Evolutionary conservation across 2,329 filamentous ascomycete genomes (phyloP), one percentile per base, ranked within the genome.

Genomic region (Truncatella angustata): DNA sequence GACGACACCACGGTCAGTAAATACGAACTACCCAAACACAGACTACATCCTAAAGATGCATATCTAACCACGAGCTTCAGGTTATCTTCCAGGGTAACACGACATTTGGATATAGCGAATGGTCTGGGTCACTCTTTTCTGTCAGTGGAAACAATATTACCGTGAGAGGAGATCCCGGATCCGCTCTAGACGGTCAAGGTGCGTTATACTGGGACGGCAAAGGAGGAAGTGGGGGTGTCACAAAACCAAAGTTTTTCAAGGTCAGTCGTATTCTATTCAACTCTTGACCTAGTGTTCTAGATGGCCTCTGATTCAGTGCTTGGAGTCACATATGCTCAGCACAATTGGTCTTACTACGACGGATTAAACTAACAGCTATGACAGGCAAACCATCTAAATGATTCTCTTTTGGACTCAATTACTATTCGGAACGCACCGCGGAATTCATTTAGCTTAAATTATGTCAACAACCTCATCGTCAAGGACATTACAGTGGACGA

Each of bases 81-180:
- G 37, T 50, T 10, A 18, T 50, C 24, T 50, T 50, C 24, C 23
- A 42, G n/a, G 48, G 48, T 20, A 42, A 5, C 4, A 50, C 48
- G 6, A 50, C 67, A 3, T 50, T 50, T 34, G 78, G 71, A 30
- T 80, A 80, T 66, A 70, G 76, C 56, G 75, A 79, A 59, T 81
- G 78, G 78, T 55, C 58, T 7, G 79, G 78, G 3, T 77, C 78
- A 30, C 66, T 81, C 36, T 73, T 82, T 58, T 70, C 69, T 18
- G 69, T 81, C 51, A 75, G 73, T n/a, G 79, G 79, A 28, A 73
- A 61, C 16, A 60, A 65, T 47, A 70, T 77, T 58, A 71, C 66
- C 39, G 66, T 78, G 50, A 63, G 63, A 11, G 75, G 73, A 39
- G 72, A 70, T 11, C 60, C 64, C 12, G 77, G 74, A 10, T 50